Base-by-base conservation (phyloP, 148 eudicot species). In the Rhododendron griersonianum region DNA sequence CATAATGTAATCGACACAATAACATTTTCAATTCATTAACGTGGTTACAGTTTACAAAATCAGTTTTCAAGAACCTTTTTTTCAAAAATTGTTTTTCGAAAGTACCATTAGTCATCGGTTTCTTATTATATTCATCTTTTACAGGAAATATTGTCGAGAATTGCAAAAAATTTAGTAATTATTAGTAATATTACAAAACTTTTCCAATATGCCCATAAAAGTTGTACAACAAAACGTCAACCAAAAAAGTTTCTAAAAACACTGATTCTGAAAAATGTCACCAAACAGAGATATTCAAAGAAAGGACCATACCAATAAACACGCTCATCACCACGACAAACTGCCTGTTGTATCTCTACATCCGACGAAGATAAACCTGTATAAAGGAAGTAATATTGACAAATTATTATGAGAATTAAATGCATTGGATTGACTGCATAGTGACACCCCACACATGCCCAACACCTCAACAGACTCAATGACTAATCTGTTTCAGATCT, bases 281-380 rank as follows among this genome's bases (percentile, higher is more conserved):
- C 67, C 67, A 1, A 61, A 61, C 67, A 61, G n/a, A 35, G 25
- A 25, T 4, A 18, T 51, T 84, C 65, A 79, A 21, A 53, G 30
- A 81, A 85, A 67, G 28, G 65, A 55, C 30, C 80, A 30, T 90
- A 87, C 91, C 92, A 90, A 78, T 84, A 41, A 10, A 85, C 44
- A 57, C 89, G 87, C 78, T 88, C 92, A 63, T 88, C 80, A 10
- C 30, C 5, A 37, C 13, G 44, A 78, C 84, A 86, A 30, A 15
- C 74, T 23, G 82, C 47, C 61, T 37, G 77, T 57, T 84, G 81
- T 41, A 88, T 78, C 67, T 37, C 39, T 35, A 87, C 4, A 73
- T 83, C 71, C 2, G 85, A 84, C 23, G 79, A 47, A n/a, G 85
- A 50, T 74, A 88, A 75, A 30, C 92, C 92, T 90, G 87, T 25